Evolutionary conservation across 129 eudicot species (phyloP).

Genomic region (Flaveria ramosissima): DNA sequence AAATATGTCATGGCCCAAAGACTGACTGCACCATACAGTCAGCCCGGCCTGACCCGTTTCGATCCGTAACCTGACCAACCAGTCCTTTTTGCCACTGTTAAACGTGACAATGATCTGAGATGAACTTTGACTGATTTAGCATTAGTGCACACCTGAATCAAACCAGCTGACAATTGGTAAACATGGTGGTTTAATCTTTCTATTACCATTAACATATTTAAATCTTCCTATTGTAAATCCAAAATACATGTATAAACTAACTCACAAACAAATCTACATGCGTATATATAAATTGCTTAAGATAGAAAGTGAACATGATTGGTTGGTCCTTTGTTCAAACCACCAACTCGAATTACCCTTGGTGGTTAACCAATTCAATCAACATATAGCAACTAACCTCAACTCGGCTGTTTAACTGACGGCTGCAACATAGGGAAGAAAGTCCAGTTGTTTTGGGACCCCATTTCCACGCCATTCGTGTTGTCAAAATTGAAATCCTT

Average conservation of each 20-base stretch:
- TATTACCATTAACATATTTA: slow-evolving; percentile 32
- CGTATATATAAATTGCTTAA: slow-evolving; percentile 31
- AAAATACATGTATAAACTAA: slow-evolving; percentile 41
- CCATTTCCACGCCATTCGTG: slow-evolving; percentile 54
- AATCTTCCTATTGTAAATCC: slow-evolving; percentile 30
- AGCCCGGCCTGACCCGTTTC: not conserved
- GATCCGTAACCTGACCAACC: not conserved
- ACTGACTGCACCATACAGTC: not conserved
- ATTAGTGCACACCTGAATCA: not conserved
- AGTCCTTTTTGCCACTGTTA: not conserved
- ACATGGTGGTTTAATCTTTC: slow-evolving; percentile 23
- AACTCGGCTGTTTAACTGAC: slow-evolving; percentile 55
- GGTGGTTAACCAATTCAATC: slow-evolving; percentile 11
- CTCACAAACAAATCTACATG: slow-evolving; percentile 30
- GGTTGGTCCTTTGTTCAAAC: slow-evolving; percentile 11
- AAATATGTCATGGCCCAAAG: too few relatives aligned
- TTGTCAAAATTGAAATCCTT: slow-evolving; percentile 85
- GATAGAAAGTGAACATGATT: slow-evolving; percentile 11
- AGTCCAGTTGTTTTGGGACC: slow-evolving; percentile 73
- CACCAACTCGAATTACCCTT: slow-evolving; percentile 20
- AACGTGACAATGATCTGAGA: not conserved
- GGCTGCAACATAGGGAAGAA: slow-evolving; percentile 88
- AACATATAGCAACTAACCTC: slow-evolving; percentile 27
- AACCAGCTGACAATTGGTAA: not conserved
- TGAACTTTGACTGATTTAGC: not conserved